Evolutionary conservation across 352 stramenopile species (phyloP), one percentile per base, ranked within the genome.

Genomic region (Albugo laibachii): DNA sequence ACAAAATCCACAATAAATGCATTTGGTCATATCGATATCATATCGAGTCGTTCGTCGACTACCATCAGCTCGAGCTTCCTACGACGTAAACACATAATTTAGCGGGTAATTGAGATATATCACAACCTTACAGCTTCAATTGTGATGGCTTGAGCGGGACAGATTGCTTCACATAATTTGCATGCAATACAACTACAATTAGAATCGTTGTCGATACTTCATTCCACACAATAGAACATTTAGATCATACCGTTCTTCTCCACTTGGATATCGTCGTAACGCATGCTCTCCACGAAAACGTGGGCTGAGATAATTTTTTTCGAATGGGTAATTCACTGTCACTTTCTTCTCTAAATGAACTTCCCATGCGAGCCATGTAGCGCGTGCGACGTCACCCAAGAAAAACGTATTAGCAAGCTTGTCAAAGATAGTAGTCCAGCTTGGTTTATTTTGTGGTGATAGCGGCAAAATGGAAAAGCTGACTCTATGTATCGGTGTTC

Each of bases 11-110:
- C 95, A 99, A 77, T 98, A 99, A 66, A 99, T 99, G 69, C 95
- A 99, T 75, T 99, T 99, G 57, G 95, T 98, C 94, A 99, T 99
- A 71, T 99, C 96, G 63, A 99, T 99, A 69, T 99, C 95, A 72
- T 99, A 99, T 48, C 94, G 83, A 13, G 94, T 99, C n/a, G 96
- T 99, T 64, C 95, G 91, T 59, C 95, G 81, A 27, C 86, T 92
- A 41, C 95, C 95, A 64, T 99, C 96, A 47, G 93, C 92, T 61
- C 96, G 87, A 48, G 88, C 77, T 62, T 99, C 94, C 73, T 86
- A 42, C 24, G 54, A 13, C 24, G 15, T n/a, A n/a, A n/a, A 39
- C 27, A 43, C 47, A 45, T 15, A 38, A 13, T 45, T 48, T 11
- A 52, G 19, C 11, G 12, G 45, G n/a, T 21, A 11, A 8, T 43